Conservation (phyloP, 805 yeast species). For the Priceomyces medius region DNA sequence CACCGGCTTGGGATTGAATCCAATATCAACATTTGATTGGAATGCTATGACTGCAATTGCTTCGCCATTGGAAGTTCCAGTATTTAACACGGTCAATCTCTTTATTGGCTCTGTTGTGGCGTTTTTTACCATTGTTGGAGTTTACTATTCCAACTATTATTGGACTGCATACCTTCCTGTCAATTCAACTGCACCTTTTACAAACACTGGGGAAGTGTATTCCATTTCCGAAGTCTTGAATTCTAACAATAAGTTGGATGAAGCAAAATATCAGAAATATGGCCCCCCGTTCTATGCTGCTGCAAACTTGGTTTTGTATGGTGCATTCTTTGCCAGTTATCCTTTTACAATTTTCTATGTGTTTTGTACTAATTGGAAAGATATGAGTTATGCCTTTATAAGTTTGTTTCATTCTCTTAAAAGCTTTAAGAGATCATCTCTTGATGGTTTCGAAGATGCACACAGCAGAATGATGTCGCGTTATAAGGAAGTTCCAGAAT, state of each 20-base stretch:
- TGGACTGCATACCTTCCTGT: slow-evolving; percentile 32
- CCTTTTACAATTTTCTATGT: slow-evolving; percentile 46
- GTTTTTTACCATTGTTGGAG: slow-evolving; percentile 18
- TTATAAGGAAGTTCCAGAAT: slow-evolving; percentile 36
- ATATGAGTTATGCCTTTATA: slow-evolving; percentile 22
- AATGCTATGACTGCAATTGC: slow-evolving; percentile 41
- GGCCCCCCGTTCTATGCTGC: slow-evolving; percentile 34
- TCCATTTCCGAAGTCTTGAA: slow-evolving; percentile 43
- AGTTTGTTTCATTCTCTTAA: slow-evolving; percentile 14
- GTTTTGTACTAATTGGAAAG: slow-evolving; percentile 1
- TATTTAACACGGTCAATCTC: slow-evolving; percentile 21
- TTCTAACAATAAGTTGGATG: slow-evolving; percentile 29
- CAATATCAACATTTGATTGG: slow-evolving; percentile 55
- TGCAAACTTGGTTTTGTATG: slow-evolving; percentile 26
- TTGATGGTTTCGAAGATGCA: slow-evolving; percentile 33
- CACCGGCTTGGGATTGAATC: slow-evolving; percentile 52
- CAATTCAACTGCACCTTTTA: slow-evolving; percentile 44
- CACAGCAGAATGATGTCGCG: slow-evolving; percentile 31
- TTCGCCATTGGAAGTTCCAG: slow-evolving; percentile 48
- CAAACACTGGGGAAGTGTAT: slow-evolving; percentile 48
- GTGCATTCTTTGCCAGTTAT: slow-evolving; percentile 27
- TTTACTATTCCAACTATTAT: slow-evolving; percentile 20
- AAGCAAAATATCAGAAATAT: slow-evolving; percentile 17
- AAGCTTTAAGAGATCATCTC: slow-evolving; percentile 18
- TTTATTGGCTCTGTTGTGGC: slow-evolving; percentile 19